Conservation (phyloP, 1,284 basidiomycete genomes). For the Ustilago lituana region DNA sequence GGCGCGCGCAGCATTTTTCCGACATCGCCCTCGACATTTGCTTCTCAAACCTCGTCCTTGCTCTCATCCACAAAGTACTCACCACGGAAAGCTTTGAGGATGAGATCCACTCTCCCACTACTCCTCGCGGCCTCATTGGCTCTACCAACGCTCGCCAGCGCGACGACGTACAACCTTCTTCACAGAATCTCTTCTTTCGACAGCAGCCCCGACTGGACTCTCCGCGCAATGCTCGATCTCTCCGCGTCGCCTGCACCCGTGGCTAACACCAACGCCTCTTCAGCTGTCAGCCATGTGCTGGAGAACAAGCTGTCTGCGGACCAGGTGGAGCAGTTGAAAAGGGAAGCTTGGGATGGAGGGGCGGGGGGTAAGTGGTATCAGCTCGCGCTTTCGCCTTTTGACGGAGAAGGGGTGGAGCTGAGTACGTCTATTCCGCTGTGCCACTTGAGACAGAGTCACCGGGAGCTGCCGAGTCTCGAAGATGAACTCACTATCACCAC, state of each 20-base stretch:
- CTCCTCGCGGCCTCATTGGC: neutral
- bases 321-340: neutral
- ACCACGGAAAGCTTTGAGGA: too few relatives aligned
- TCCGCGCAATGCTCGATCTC: constrained; percentile 11
- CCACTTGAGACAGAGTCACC: constrained; percentile 24
- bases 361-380: constrained; percentile 14
- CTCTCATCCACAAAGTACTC: too few relatives aligned
- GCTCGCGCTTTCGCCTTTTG: constrained; percentile 1
- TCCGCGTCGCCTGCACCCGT: neutral
- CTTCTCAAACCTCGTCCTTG: too few relatives aligned
- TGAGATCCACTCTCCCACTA: neutral
- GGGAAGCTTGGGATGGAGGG: neutral
- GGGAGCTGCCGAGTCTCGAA: constrained; percentile 10
- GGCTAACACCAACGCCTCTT: neutral
- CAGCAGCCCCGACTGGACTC: constrained; percentile 10
- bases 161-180: constrained; percentile 18
- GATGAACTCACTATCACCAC: constrained; percentile 20
- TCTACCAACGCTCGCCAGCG: neutral
- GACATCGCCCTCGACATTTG: too few relatives aligned
- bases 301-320: neutral
- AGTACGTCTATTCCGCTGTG: constrained; percentile 19
- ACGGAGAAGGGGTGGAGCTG: neutral
- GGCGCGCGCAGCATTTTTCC: too few relatives aligned
- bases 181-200: constrained; percentile 19
- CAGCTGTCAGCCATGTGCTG: neutral